Evolutionary conservation across 768 basidiomycete species (phyloP), one percentile per base, ranked within the genome.

Genomic region (Lentinula sp.): DNA sequence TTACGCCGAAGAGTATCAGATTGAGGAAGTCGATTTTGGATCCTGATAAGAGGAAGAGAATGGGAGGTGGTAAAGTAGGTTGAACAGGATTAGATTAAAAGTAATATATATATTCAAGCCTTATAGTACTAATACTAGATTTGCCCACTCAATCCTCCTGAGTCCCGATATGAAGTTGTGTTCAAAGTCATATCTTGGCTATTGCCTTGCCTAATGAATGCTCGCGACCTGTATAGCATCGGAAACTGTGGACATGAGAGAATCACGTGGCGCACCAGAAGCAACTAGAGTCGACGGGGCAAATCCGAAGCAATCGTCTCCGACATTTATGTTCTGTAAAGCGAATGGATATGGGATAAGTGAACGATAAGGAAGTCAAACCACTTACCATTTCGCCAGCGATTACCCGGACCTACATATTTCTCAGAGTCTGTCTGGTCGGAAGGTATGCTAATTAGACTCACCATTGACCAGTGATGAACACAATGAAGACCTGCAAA

Each of bases 401-500:
- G 62, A 93, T 88, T 15, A 92, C 87, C 56, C 92, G 87, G 58
- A 94, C 81, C 90, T 92, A 61, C 15, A 8, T 12, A 20, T 6
- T 7, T 20, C 6, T 23, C 8, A n/a, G 23, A 32, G 20, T 36
- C 36, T 20, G 10, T 45, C 20, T 20, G 20, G 13, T 10, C 13
- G 5, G 41, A 13, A 12, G 36, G 23, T 3, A 33, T 41, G 46
- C 42, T n/a, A 62, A 60, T 16, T 32, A 20, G 13, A 66, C 81
- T 65, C 69, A 90, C 90, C 88, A 92, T 92, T 18, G 90, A 91
- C 90, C 90, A 94, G 69, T 94, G 92, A 72, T 94, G 92, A 28
- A 94, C 87, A 46, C 91, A 91, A 68, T 94, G 92, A 36, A 94
- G 73, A 23, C 80, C 85, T n/a, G 85, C 83, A 71, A 94, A 94